These are phyloP conservation scores for Rhodotorula sp. DNA, from an alignment of 1,284 basidiomycete species.

Conservation along the genomic window DNA sequence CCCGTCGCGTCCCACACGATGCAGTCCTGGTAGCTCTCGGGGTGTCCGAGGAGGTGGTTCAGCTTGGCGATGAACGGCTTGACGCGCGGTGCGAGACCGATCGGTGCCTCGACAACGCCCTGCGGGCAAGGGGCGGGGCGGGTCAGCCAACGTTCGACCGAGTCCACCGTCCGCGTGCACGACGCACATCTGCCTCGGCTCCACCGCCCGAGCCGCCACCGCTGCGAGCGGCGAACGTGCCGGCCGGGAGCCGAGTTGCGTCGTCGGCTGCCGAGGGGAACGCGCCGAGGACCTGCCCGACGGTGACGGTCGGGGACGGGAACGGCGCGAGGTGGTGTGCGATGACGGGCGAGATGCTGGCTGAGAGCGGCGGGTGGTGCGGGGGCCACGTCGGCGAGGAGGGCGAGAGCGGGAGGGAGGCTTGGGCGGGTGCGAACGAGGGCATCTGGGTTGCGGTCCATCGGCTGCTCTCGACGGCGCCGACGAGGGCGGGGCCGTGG, in stretches of 20 bases:
- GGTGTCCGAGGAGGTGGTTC: slow-evolving; percentile 13
- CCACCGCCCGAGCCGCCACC: not conserved
- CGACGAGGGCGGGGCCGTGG: not conserved
- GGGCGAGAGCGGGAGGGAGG: not conserved
- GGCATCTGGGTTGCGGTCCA: not conserved
- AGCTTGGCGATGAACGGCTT: slow-evolving; percentile 37
- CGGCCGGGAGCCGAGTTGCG: too few relatives aligned
- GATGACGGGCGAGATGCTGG: not conserved
- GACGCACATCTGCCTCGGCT: not conserved
- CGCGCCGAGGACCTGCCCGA: not conserved
- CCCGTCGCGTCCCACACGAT: slow-evolving; percentile 28
- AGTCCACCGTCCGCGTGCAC: not conserved
- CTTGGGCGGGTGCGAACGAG: not conserved
- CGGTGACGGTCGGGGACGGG: not conserved
- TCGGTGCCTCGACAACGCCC: not conserved
- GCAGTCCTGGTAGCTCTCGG: slow-evolving; percentile 19
- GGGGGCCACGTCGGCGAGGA: not conserved
- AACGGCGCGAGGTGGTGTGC: not conserved
- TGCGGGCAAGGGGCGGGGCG: not conserved
- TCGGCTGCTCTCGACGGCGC: not conserved
- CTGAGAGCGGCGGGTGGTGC: too few relatives aligned
- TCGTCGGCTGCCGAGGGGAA: not conserved
- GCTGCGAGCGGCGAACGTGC: not conserved
- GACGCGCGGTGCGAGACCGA: slow-evolving; percentile 5
- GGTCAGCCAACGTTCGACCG: too few relatives aligned